Conservation (phyloP, 192 early-diverging fungal species). For the Coemansia sp. region DNA sequence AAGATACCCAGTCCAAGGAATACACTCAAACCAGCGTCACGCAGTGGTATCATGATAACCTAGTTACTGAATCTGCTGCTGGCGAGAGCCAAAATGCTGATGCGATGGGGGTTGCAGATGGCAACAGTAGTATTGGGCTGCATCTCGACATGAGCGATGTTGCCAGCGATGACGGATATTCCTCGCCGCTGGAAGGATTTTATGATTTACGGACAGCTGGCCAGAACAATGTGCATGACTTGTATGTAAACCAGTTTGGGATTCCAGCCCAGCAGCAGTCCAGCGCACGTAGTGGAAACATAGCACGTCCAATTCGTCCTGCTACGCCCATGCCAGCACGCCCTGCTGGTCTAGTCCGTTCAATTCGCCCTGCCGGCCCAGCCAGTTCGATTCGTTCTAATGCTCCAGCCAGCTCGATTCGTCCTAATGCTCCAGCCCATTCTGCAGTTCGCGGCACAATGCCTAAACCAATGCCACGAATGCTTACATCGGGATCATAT, state of each 20-base stretch:
- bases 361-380: too few species aligned
- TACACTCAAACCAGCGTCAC: conserved; percentile 17
- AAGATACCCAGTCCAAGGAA: not conserved
- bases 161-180: conserved; percentile 29
- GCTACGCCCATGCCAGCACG: not conserved
- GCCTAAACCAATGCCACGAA: too few species aligned
- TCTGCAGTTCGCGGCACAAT: too few species aligned
- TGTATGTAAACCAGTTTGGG: conserved; percentile 48
- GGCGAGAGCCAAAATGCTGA: not conserved
- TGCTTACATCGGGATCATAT: too few species aligned
- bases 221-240: conserved; percentile 5
- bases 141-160: not conserved
- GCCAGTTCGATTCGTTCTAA: too few species aligned
- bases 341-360: too few species aligned
- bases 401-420: too few species aligned
- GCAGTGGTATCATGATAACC: conserved; percentile 46
- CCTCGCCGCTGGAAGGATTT: conserved; percentile 52
- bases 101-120: not conserved
- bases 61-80: not conserved
- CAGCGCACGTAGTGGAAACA: not conserved
- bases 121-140: conserved; percentile 2
- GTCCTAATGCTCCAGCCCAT: too few species aligned
- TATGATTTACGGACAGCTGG: conserved; percentile 28
- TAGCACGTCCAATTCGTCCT: not conserved
- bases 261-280: not conserved